Evolutionary conservation across 2,329 filamentous ascomycete genomes (phyloP).

Genomic region (Amesomyces nigricolor): DNA sequence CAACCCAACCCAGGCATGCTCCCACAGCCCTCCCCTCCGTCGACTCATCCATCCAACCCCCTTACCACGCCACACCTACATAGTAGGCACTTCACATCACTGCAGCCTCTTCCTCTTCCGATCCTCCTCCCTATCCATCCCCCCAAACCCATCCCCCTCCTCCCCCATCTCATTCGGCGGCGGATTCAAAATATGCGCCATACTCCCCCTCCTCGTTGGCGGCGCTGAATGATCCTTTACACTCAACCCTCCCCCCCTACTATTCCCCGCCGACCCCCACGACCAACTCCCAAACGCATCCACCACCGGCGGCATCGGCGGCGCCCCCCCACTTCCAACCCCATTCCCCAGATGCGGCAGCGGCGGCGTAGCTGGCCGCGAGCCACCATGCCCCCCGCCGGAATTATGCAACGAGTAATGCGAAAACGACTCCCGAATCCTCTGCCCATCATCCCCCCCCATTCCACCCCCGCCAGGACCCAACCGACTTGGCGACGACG

Average conservation of each 20-base stretch:
- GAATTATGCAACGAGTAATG: slow-evolving; percentile 44
- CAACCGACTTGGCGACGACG: slow-evolving; percentile 48
- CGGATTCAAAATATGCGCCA: slow-evolving; percentile 59
- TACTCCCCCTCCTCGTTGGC: slow-evolving; percentile 53
- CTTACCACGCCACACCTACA: no score
- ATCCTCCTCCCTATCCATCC: slow-evolving; percentile 50
- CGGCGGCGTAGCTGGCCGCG: slow-evolving; percentile 50
- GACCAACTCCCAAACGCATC: slow-evolving; percentile 52
- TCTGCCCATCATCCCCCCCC: slow-evolving; percentile 42
- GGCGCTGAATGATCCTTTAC: slow-evolving; percentile 52
- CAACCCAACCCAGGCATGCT: no score
- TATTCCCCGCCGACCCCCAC: slow-evolving; percentile 48
- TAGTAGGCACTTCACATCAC: not conserved
- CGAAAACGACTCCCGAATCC: slow-evolving; percentile 52
- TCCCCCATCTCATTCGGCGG: slow-evolving; percentile 51
- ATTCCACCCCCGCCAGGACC: slow-evolving; percentile 25
- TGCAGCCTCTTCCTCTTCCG: slow-evolving; percentile 56
- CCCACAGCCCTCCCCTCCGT: no score
- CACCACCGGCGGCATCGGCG: slow-evolving; percentile 23
- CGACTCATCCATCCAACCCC: no score
- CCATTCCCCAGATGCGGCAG: slow-evolving; percentile 45
- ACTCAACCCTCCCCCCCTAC: slow-evolving; percentile 39
- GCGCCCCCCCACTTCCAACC: slow-evolving; percentile 3
- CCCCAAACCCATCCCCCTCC: slow-evolving; percentile 38
- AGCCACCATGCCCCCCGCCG: slow-evolving; percentile 39